Evolutionary conservation across 441 rosid species (phyloP), one percentile per base, ranked within the genome.

Genomic region (Lepidium campestre): DNA sequence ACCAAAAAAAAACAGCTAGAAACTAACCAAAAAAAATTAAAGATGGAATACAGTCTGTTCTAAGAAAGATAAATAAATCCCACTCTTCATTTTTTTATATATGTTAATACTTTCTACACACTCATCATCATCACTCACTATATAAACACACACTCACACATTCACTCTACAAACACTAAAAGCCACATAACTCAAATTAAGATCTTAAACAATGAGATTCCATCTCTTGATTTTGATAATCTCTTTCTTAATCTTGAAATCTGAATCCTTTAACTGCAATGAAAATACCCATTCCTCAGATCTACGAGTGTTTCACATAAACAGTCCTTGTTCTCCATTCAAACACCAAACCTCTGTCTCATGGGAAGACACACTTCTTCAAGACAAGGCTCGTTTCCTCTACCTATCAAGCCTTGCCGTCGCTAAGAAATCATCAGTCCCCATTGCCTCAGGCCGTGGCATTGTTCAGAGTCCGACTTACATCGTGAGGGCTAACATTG

Each of bases 401-500:
- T 86, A 72, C 73, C 70, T 93, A 77, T 78, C 94, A 1, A 90
- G 86, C 78, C 88, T 88, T 0, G 77, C 73, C 11, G 87, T 74
- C 13, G 62, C 27, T 29, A 59, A 50, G 64, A 88, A 66, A 65
- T 83, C 96, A 5, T 78, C 85, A 3, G 98, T 86, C 72, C 97
- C 98, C 0, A 78, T 93, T 29, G 98, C 98, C 31, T 87, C 96
- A 0, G 97, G 94, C 40, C 79, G 93, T 25, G 86, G 77, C 83
- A 79, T 83, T 17, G 42, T 76, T 32, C 97, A 90, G 80, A 90
- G 87, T 76, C 97, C 98, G 20, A 90, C 90, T 65, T 93, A 93
- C 32, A 75, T 93, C 27, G 83, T 87, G n/a, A 78, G 82, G 74
- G 86, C 84, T 46, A 80, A 82, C 17, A 75, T 93, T 12, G 97